Evolutionary conservation across 805 yeast genomes (phyloP).

Genomic region (Sugiyamaella floridensis): DNA sequence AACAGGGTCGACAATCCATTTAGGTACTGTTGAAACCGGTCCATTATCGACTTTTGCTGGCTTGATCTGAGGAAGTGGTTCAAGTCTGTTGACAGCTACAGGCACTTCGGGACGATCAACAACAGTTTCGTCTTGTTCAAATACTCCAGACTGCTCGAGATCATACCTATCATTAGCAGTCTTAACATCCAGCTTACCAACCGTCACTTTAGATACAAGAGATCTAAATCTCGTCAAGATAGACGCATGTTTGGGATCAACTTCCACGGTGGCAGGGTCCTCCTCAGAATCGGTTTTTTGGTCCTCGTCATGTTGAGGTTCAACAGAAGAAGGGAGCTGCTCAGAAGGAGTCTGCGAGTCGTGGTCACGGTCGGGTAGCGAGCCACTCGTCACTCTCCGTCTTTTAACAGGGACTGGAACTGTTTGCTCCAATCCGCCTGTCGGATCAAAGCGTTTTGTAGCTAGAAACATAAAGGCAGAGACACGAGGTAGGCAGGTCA

Average conservation of each 20-base stretch:
- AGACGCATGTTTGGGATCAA: constrained; percentile 40
- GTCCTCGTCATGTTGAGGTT: constrained; percentile 2
- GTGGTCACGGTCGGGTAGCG: no score
- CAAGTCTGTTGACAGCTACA: constrained; percentile 33
- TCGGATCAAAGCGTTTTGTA: constrained; percentile 18
- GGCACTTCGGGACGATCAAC: constrained; percentile 18
- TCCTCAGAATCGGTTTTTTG: neutral
- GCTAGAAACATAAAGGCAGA: constrained; percentile 13
- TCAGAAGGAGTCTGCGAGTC: no score
- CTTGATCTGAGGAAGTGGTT: constrained; percentile 63
- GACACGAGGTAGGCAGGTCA: neutral
- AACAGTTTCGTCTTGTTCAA: constrained; percentile 14
- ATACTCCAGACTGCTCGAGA: neutral
- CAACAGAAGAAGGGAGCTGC: neutral
- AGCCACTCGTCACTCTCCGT: neutral
- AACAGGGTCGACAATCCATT: constrained; percentile 64
- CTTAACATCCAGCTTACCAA: neutral
- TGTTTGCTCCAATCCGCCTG: neutral
- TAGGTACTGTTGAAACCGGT: constrained; percentile 23
- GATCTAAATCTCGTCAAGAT: constrained; percentile 47
- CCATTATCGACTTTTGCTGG: constrained; percentile 36
- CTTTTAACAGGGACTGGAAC: neutral
- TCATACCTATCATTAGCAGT: constrained; percentile 17
- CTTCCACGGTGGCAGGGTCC: constrained; percentile 20
- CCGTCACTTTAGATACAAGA: constrained; percentile 1